Evolutionary conservation across 106 monocot genomes (phyloP).

Genomic region (Hemerocallis citrina): DNA sequence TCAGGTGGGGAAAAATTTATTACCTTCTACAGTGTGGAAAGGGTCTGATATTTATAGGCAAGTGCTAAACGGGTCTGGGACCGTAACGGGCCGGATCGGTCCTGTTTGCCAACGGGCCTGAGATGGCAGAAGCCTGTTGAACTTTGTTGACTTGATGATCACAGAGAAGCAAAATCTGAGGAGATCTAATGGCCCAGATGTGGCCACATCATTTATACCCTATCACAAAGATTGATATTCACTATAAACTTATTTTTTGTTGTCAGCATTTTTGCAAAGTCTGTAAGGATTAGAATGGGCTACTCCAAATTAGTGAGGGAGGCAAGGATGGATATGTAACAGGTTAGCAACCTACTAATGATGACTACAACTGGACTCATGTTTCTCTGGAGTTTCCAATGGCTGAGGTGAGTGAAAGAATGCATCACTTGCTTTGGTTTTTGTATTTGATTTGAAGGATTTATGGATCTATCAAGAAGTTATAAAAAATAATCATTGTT

Average conservation of each 20-base stretch:
- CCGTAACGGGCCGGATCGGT: no score
- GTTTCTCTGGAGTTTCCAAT: constrained; percentile 59
- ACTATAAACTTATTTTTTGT: constrained; percentile 6
- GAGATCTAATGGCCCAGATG: not conserved
- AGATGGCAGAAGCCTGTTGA: no score
- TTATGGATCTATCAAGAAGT: not conserved
- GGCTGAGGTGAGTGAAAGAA: constrained; percentile 29
- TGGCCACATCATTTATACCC: no score
- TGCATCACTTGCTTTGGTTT: not conserved
- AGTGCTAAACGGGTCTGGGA: no score
- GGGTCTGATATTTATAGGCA: no score
- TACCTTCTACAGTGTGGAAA: no score
- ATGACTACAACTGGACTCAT: constrained; percentile 46
- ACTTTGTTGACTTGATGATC: no score
- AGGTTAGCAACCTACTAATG: constrained; percentile 1
- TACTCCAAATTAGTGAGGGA: constrained; percentile 1
- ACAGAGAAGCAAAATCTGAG: no score
- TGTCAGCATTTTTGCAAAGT: constrained; percentile 51
- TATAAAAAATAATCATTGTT: not conserved
- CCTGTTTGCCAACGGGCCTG: no score
- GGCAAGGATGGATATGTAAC: not conserved
- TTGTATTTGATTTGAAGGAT: not conserved
- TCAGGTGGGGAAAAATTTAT: no score
- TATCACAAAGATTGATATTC: not conserved
- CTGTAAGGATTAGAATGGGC: constrained; percentile 55